Evolutionary conservation across 306 rosid genomes (phyloP).

Genomic region (Gynostemma pentaphyllum): DNA sequence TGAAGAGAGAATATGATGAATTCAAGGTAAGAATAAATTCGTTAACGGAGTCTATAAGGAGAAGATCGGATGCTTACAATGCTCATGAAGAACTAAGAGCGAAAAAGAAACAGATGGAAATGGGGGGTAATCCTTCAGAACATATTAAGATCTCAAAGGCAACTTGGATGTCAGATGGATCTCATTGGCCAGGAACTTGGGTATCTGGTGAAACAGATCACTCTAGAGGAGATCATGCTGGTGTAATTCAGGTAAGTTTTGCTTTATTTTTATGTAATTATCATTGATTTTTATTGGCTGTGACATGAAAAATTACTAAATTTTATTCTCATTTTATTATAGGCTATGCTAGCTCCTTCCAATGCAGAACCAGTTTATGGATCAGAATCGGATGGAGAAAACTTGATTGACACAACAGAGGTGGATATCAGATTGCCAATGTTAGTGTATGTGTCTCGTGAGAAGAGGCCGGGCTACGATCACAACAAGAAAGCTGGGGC

Average conservation of each 20-base stretch:
- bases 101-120: slow-evolving; percentile 69
- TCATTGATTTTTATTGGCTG: too few species aligned
- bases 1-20: slow-evolving; percentile 81
- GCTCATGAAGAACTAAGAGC: slow-evolving; percentile 74
- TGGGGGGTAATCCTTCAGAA: slow-evolving; percentile 37
- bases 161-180: slow-evolving; percentile 90
- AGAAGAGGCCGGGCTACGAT: slow-evolving; percentile 71
- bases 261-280: too few species aligned
- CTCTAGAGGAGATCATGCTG: slow-evolving; percentile 82
- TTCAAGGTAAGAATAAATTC: slow-evolving; percentile 78
- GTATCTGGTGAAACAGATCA: slow-evolving; percentile 57
- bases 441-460: slow-evolving; percentile 81
- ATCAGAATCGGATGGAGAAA: slow-evolving; percentile 42
- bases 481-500: slow-evolving; percentile 94
- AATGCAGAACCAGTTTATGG: slow-evolving; percentile 65
- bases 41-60: slow-evolving; percentile 64
- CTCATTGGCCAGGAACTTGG: slow-evolving; percentile 96
- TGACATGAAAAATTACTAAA: too few species aligned
- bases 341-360: slow-evolving; percentile 90
- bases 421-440: slow-evolving; percentile 67
- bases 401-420: slow-evolving; percentile 57
- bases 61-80: slow-evolving; percentile 79
- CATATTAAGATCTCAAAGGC: slow-evolving; percentile 50
- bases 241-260: slow-evolving; percentile 59
- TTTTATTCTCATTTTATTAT: too few species aligned